phyloP scores from a whole-genome alignment of 202 grass and related monocot genomes.

The Carex sylvatica region DNA sequence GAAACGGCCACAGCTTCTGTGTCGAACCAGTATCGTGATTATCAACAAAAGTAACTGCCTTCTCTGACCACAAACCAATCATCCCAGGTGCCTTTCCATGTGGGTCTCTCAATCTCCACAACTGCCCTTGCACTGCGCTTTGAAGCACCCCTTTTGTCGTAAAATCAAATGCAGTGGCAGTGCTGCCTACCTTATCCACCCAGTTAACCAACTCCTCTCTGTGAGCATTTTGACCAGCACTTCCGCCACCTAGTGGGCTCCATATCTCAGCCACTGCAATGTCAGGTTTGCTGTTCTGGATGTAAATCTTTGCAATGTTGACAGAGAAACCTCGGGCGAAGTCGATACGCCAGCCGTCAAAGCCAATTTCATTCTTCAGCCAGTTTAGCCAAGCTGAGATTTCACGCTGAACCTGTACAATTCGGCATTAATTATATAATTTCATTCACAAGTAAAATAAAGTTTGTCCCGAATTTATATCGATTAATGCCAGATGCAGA shows the following conservation, averaged over 20 bases:
- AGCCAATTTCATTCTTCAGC: conserved; percentile 75
- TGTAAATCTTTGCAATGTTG: conserved; percentile 54
- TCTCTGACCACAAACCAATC: conserved; percentile 67
- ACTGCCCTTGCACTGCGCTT: conserved; percentile 61
- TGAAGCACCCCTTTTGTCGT: conserved; percentile 87
- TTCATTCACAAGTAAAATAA: neutral
- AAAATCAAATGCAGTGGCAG: conserved; percentile 67
- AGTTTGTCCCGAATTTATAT: neutral
- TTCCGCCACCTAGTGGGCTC: conserved; percentile 39
- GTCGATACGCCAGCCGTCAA: conserved; percentile 76
- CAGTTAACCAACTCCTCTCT: conserved; percentile 80
- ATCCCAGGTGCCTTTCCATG: conserved; percentile 67
- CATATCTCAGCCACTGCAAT: conserved; percentile 78
- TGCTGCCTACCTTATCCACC: conserved; percentile 38
- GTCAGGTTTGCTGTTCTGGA: conserved; percentile 40
- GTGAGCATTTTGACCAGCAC: conserved; percentile 38
- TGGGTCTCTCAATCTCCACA: conserved; percentile 49
- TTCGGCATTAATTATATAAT: neutral
- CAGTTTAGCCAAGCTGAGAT: conserved; percentile 78
- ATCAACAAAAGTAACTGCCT: conserved; percentile 85
- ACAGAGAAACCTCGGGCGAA: conserved; percentile 72
- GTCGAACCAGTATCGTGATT: conserved; percentile 86
- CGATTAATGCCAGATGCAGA: neutral
- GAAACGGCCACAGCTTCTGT: conserved; percentile 81
- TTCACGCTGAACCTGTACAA: conserved; percentile 47